Evolutionary conservation across 352 stramenopile species (phyloP).

Genomic region (Globisporangium nodosum): DNA sequence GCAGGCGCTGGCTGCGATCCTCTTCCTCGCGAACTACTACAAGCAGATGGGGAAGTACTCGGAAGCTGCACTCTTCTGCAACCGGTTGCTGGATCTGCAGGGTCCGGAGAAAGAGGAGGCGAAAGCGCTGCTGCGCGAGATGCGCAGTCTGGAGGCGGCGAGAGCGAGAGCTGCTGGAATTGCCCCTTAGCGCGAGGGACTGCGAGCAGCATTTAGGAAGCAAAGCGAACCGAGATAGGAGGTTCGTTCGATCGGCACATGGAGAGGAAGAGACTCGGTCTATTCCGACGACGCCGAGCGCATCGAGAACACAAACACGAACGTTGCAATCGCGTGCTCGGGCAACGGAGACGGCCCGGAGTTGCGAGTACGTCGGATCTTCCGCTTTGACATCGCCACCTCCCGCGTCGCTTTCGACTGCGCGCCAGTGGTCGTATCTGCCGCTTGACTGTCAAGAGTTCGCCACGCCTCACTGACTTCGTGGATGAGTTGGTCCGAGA

Average conservation of each 20-base stretch:
- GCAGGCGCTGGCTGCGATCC: conserved; percentile 51
- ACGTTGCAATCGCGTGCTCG: conserved; percentile 17
- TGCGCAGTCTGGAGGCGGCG: conserved; percentile 59
- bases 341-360: not conserved
- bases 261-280: not conserved
- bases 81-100: conserved; percentile 68
- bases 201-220: not conserved
- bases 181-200: not conserved
- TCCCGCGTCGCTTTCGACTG: conserved; percentile 9
- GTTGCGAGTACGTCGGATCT: conserved; percentile 14
- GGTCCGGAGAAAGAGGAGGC: conserved; percentile 80
- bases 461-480: conserved; percentile 20
- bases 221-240: not conserved
- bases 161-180: conserved; percentile 7
- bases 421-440: not conserved
- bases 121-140: conserved; percentile 71
- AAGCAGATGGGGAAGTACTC: conserved; percentile 58
- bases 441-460: conserved; percentile 6
- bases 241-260: not conserved
- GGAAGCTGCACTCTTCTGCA: conserved; percentile 66
- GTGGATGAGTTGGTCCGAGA: conserved; percentile 14
- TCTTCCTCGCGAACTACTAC: conserved; percentile 82
- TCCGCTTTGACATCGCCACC: conserved; percentile 30
- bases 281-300: conserved; percentile 3
- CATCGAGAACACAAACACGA: conserved; percentile 28